Conservation (phyloP, 2,329 filamentous ascomycete genomes). For the Peltaster fructicola region DNA sequence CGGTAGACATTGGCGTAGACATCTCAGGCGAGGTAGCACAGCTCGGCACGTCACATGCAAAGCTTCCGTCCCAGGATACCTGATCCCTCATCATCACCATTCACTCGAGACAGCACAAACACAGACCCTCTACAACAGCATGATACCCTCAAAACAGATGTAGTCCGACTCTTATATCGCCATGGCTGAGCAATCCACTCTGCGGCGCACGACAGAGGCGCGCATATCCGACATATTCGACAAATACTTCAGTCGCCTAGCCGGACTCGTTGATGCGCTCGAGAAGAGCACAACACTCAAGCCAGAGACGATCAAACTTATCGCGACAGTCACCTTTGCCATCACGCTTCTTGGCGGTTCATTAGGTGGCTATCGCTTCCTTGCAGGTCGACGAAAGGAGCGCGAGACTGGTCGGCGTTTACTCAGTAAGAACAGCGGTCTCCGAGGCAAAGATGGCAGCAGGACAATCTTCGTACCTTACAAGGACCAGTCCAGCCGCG, state of each 20-base stretch:
- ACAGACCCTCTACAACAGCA: too few relatives aligned
- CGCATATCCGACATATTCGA: slow-evolving; percentile 18
- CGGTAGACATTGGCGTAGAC: too few relatives aligned
- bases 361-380: slow-evolving; percentile 65
- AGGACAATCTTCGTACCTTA: slow-evolving; percentile 91
- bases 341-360: slow-evolving; percentile 62
- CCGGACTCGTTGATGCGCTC: slow-evolving; percentile 30
- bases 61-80: too few relatives aligned
- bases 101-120: too few relatives aligned
- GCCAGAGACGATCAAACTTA: slow-evolving; percentile 52
- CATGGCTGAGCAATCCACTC: slow-evolving; percentile 81
- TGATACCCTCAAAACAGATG: too few relatives aligned
- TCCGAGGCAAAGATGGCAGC: slow-evolving; percentile 86
- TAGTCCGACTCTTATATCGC: slow-evolving; percentile 4
- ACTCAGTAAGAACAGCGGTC: slow-evolving; percentile 76
- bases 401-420: slow-evolving; percentile 67
- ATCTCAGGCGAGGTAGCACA: too few relatives aligned
- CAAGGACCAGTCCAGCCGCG: slow-evolving; percentile 71
- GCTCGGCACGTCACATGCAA: too few relatives aligned
- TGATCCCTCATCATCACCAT: too few relatives aligned
- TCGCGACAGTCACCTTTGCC: slow-evolving; percentile 59
- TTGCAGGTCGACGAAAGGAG: slow-evolving; percentile 55
- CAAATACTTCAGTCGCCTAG: slow-evolving; percentile 25
- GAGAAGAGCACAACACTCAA: slow-evolving; percentile 36
- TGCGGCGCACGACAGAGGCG: slow-evolving; percentile 28